Evolutionary conservation across 2,329 filamentous ascomycete genomes (phyloP).

Genomic region (Aspergillus terreus): DNA sequence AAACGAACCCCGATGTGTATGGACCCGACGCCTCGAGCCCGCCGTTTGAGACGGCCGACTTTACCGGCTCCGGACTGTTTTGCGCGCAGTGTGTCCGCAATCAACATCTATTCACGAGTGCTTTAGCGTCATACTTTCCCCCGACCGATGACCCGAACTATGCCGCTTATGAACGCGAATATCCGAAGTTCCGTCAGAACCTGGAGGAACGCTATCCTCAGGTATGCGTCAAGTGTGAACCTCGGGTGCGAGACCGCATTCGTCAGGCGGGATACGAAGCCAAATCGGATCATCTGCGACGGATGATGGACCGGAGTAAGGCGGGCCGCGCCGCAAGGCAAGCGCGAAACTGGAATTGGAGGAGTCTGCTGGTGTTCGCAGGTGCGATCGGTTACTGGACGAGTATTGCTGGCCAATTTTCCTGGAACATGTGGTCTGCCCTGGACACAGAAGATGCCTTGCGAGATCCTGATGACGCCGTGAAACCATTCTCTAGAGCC

Average conservation of each 20-base stretch:
- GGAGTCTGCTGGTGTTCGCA: constrained; percentile 38
- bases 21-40: constrained; percentile 43
- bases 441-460: constrained; percentile 17
- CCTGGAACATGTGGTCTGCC: constrained; percentile 39
- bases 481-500: constrained; percentile 15
- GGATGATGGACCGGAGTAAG: constrained; percentile 65
- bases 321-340: constrained; percentile 30
- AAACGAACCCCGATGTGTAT: constrained; percentile 42
- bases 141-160: constrained; percentile 64
- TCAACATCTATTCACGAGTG: constrained; percentile 73
- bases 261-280: constrained; percentile 72
- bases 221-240: constrained; percentile 77
- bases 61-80: constrained; percentile 47
- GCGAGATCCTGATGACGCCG: constrained; percentile 9
- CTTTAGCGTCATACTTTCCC: constrained; percentile 76
- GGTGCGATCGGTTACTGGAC: constrained; percentile 43
- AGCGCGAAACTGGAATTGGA: constrained; percentile 39
- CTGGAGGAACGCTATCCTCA: constrained; percentile 85
- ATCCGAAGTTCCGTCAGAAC: constrained; percentile 65
- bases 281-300: constrained; percentile 73
- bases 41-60: constrained; percentile 34
- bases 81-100: constrained; percentile 84
- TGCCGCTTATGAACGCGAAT: constrained; percentile 62
- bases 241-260: constrained; percentile 66
- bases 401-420: constrained; percentile 42